Conservation (phyloP, 768 basidiomycete species). For the Daedaleopsis nitida region DNA sequence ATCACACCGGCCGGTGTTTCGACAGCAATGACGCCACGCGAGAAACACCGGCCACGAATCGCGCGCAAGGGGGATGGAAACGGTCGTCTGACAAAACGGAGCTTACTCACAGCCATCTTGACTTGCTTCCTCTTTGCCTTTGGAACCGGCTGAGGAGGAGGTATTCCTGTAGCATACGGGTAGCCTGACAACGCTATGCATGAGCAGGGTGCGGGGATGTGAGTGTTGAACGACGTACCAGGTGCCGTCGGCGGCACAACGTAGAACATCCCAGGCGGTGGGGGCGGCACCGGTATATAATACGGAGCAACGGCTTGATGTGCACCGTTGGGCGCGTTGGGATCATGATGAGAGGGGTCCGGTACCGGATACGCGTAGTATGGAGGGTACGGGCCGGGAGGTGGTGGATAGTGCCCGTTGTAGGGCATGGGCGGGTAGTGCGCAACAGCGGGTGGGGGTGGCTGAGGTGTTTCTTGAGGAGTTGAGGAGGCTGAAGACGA, state of each 20-base stretch:
- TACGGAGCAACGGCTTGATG: slow-evolving; percentile 37
- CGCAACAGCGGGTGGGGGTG: slow-evolving; percentile 19
- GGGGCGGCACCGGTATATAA: slow-evolving; percentile 39
- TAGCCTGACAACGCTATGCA: slow-evolving; percentile 23
- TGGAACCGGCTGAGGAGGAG: slow-evolving; percentile 26
- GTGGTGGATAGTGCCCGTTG: slow-evolving; percentile 26
- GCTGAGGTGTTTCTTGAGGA: slow-evolving; percentile 19
- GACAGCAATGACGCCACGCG: slow-evolving; percentile 4
- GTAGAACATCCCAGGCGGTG: slow-evolving; percentile 45
- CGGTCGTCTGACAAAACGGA: slow-evolving; percentile 5
- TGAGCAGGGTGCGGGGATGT: neutral
- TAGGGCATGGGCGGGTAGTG: slow-evolving; percentile 26
- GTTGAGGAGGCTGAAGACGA: slow-evolving; percentile 17
- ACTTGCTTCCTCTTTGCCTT: slow-evolving; percentile 55
- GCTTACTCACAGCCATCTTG: slow-evolving; percentile 54
- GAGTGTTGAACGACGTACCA: slow-evolving; percentile 27
- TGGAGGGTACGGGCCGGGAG: slow-evolving; percentile 27
- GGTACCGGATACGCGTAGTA: slow-evolving; percentile 31
- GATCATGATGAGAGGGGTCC: slow-evolving; percentile 34
- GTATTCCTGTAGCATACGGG: slow-evolving; percentile 29
- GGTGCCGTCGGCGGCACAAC: slow-evolving; percentile 41
- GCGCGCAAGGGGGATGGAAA: neutral
- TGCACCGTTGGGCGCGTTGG: slow-evolving; percentile 30
- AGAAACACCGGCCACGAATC: slow-evolving; percentile 12
- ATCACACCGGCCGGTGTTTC: slow-evolving; percentile 11